Conservation (phyloP, 2,329 filamentous ascomycete species). For the Penicillium sp. region DNA sequence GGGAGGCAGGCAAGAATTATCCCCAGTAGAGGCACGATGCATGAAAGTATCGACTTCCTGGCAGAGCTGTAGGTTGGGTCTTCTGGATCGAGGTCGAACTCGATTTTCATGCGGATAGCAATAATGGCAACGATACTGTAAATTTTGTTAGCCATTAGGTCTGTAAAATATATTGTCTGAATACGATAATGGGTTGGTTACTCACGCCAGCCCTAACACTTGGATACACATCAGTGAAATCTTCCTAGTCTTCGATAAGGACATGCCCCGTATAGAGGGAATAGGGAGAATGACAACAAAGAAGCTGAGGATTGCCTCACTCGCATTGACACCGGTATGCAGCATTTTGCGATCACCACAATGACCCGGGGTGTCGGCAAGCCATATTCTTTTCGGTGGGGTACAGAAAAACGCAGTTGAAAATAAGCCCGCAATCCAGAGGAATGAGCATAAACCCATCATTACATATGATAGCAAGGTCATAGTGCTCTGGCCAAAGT, state of each 20-base stretch:
- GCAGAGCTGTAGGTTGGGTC: slow-evolving; percentile 12
- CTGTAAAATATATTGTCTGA: background rate
- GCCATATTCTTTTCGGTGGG: slow-evolving; percentile 15
- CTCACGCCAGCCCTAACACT: slow-evolving; percentile 16
- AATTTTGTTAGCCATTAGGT: background rate
- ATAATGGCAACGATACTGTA: slow-evolving; percentile 14
- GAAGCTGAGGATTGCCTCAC: slow-evolving; percentile 12
- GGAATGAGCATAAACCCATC: slow-evolving; percentile 10
- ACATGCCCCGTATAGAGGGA: slow-evolving; percentile 4
- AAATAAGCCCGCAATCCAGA: slow-evolving; percentile 17
- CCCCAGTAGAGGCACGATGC: slow-evolving; percentile 9
- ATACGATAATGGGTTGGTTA: background rate
- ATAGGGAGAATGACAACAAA: slow-evolving; percentile 13
- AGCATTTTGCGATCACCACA: slow-evolving; percentile 16
- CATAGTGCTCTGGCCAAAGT: slow-evolving; percentile 7
- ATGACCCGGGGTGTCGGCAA: slow-evolving; percentile 6
- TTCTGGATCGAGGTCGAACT: slow-evolving; percentile 3
- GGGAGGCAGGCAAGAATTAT: slow-evolving; percentile 20
- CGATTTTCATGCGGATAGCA: slow-evolving; percentile 11
- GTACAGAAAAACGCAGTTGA: slow-evolving; percentile 18
- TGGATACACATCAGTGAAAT: slow-evolving; percentile 8
- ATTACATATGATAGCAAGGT: slow-evolving; percentile 8
- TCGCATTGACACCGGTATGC: slow-evolving; percentile 7
- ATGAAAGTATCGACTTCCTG: slow-evolving; percentile 14
- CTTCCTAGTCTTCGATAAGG: slow-evolving; percentile 6